Conservation (phyloP, 1,284 basidiomycete genomes). For the Microbotryum saponariae region DNA sequence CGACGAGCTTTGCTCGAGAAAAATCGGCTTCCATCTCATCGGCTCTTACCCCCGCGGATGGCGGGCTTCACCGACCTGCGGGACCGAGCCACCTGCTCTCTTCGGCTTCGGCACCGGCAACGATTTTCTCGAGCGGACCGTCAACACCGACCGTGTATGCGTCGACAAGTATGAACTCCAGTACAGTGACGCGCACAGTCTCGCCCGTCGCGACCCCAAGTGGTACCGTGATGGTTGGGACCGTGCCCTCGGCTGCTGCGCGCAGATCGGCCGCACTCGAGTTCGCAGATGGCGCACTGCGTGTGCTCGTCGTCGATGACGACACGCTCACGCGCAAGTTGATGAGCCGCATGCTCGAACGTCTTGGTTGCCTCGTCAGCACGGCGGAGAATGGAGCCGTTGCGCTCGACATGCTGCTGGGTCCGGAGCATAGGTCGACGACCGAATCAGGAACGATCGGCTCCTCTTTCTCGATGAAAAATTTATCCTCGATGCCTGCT, state of each 20-base stretch:
- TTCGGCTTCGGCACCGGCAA: neutral
- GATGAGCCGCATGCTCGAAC: constrained; percentile 70
- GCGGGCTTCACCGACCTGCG: no score
- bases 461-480: neutral
- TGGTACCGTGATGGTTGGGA: no score
- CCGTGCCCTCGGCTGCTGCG: neutral
- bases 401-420: constrained; percentile 65
- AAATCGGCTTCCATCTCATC: no score
- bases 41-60: no score
- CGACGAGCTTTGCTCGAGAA: no score
- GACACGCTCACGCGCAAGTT: constrained; percentile 66
- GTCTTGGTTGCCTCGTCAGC: constrained; percentile 66
- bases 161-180: no score
- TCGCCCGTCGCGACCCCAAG: no score
- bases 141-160: no score
- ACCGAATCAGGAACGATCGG: neutral
- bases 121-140: neutral
- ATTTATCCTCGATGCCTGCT: neutral
- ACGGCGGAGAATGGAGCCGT: constrained; percentile 81
- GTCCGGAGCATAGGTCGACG: constrained; percentile 22
- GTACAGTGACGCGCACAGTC: no score
- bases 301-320: constrained; percentile 45
- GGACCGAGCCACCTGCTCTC: neutral
- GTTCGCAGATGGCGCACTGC: constrained; percentile 36
- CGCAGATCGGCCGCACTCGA: constrained; percentile 10